Evolutionary conservation across 2,329 filamentous ascomycete species (phyloP), one percentile per base, ranked within the genome.

Genomic region (Colletotrichum tropicicola): DNA sequence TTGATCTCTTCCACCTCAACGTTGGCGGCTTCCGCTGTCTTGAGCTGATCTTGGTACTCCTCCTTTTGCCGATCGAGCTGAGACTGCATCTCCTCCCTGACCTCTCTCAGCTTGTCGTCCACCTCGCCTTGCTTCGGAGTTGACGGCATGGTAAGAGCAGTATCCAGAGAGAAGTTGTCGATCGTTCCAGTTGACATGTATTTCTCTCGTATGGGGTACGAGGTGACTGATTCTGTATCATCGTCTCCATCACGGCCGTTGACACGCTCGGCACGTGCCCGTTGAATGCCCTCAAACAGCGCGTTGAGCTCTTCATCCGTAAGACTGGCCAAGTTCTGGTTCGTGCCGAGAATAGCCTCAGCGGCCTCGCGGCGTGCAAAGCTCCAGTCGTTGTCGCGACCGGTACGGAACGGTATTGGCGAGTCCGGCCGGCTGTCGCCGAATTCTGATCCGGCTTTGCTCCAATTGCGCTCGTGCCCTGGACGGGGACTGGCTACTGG

Each of bases 101-200:
- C 87, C 59, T 92, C 87, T 66, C 88, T 89, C 68, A 97, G 81
- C 66, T 86, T 87, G 25, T 95, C 91, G 49, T 95, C 93, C 0
- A 89, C 87, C 59, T 94, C 93, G 23, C 86, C 87, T 65, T 91
- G 89, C 66, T 89, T 92, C 3, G 96, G 96, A 0, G 95, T 98
- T 0, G 94, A 97, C 2, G 96, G 96, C 85, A 98, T 94, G 0
- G 96, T 99, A 53, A 99, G 84, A 12, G 91, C 91, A 1, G 96
- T 99, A 75, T 99, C 96, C 15, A 99, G 84, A 2, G 95, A 98
- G 73, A 98, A 96, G 74, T 97, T 98, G 78, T 99, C 96, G 56
- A 98, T 85, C 0, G 95, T 98, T 2, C 95, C 95, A 59, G 92
- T 96, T 3, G 94, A 98, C 81, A 97, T 88, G 77, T 98, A 98